A percentile compares a stretch with the other conserved stretches of the same genome.
phyloP scores from a whole-genome alignment of 768 basidiomycete species.

The Tephrocybe sp. region DNA sequence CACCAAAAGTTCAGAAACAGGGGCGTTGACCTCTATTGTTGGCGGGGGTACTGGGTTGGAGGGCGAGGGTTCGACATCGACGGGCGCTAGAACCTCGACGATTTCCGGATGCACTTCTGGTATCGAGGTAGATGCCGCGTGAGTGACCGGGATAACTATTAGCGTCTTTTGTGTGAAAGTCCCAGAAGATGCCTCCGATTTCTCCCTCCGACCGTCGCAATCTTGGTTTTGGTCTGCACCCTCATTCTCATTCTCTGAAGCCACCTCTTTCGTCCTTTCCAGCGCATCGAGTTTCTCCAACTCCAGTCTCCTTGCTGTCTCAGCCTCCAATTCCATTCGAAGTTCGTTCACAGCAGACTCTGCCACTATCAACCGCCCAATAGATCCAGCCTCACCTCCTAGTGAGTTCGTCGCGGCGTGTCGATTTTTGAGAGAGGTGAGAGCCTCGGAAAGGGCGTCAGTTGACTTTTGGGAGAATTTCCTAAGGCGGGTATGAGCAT shows the following conservation, averaged over 20 bases:
- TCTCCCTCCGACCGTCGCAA: no score
- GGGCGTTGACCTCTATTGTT: no score
- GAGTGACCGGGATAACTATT: no score
- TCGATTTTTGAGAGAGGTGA: slow-evolving; percentile 56
- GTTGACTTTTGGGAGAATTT: slow-evolving; percentile 80
- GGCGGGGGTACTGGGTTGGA: no score
- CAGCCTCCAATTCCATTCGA: slow-evolving; percentile 54
- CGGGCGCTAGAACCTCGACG: no score
- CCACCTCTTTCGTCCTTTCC: not conserved
- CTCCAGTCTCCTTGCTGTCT: slow-evolving; percentile 48
- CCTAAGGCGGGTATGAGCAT: slow-evolving; percentile 38
- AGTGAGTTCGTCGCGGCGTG: slow-evolving; percentile 55
- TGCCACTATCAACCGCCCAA: slow-evolving; percentile 51
- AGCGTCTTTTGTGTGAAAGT: no score
- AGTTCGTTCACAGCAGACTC: slow-evolving; percentile 49
- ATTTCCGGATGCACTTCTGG: no score
- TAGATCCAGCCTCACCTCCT: slow-evolving; percentile 35
- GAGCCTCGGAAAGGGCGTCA: slow-evolving; percentile 58
- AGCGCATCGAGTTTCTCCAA: slow-evolving; percentile 33
- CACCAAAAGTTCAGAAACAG: no score
- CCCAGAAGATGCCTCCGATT: no score
- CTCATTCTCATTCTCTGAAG: not conserved
- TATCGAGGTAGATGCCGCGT: no score
- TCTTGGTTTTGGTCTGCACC: not conserved
- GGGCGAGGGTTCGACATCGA: no score